Conservation (phyloP, 1,284 basidiomycete species). For the Ganoderma multipileum region DNA sequence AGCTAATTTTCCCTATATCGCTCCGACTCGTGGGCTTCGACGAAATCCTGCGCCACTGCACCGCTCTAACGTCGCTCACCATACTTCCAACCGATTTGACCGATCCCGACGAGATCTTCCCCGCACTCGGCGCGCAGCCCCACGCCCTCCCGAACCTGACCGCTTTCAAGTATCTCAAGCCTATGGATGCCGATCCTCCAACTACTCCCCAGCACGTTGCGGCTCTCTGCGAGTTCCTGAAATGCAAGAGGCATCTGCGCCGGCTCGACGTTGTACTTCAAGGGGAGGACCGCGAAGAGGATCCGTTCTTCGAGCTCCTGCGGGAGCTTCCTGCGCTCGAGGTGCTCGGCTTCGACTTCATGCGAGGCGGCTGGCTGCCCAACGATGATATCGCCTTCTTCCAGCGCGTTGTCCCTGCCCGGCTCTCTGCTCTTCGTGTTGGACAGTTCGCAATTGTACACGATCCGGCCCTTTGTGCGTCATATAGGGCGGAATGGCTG, state of each 20-base stretch:
- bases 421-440: slow-evolving; percentile 7
- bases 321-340: slow-evolving; percentile 15
- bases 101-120: neutral
- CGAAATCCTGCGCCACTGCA: neutral
- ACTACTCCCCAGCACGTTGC: neutral
- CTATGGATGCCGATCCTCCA: neutral
- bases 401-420: slow-evolving; percentile 1
- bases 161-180: slow-evolving; percentile 23
- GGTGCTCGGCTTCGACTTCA: slow-evolving; percentile 11
- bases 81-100: neutral
- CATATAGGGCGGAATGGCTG: slow-evolving; percentile 3
- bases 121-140: neutral
- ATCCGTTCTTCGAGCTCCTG: neutral
- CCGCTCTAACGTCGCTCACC: neutral
- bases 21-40: neutral
- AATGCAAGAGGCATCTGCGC: slow-evolving; percentile 12
- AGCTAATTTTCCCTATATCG: neutral
- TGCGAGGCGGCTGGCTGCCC: neutral
- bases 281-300: neutral
- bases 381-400: neutral
- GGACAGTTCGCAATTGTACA: neutral
- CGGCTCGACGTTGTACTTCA: slow-evolving; percentile 16
- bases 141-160: slow-evolving; percentile 20
- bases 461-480: neutral
- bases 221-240: slow-evolving; percentile 18